Conservation (phyloP, 371 early-diverging fungal genomes). For the Entomophthora muscae region DNA sequence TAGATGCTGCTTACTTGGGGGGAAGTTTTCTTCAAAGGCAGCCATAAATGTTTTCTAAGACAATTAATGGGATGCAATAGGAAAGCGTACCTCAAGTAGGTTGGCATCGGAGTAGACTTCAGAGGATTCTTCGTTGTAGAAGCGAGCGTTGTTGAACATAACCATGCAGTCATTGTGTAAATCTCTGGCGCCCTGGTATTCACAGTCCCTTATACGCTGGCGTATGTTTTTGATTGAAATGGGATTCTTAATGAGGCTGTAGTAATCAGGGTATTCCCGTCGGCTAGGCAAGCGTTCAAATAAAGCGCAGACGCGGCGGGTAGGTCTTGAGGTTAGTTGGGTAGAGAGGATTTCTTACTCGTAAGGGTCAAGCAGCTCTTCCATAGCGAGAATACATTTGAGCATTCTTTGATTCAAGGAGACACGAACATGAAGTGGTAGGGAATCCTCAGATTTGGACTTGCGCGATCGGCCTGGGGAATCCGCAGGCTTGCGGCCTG, state of each 20-base stretch:
- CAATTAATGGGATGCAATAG: background rate
- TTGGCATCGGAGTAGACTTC: conserved; percentile 57
- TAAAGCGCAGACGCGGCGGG: conserved; percentile 37
- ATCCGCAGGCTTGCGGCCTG: background rate
- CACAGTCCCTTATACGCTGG: conserved; percentile 28
- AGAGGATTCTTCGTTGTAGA: conserved; percentile 60
- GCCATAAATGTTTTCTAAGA: background rate
- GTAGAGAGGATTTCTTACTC: conserved; percentile 15
- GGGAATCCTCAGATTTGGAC: conserved; percentile 11
- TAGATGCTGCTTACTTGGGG: background rate
- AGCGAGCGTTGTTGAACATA: conserved; percentile 67
- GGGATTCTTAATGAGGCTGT: conserved; percentile 63
- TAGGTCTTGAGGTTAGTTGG: conserved; percentile 11
- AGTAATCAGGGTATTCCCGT: conserved; percentile 66
- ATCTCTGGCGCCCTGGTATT: conserved; percentile 27
- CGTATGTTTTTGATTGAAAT: conserved; percentile 59
- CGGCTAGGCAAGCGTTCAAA: conserved; percentile 59
- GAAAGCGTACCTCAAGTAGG: conserved; percentile 13
- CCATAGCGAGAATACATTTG: conserved; percentile 29
- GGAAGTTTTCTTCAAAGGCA: background rate
- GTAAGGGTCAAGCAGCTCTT: conserved; percentile 26
- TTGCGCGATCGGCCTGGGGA: conserved; percentile 10
- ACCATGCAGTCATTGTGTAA: conserved; percentile 38
- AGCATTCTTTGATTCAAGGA: conserved; percentile 25
- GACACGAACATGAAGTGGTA: conserved; percentile 22